Evolutionary conservation across 2,329 filamentous ascomycete genomes (phyloP).

Genomic region (Cadophora sp.): DNA sequence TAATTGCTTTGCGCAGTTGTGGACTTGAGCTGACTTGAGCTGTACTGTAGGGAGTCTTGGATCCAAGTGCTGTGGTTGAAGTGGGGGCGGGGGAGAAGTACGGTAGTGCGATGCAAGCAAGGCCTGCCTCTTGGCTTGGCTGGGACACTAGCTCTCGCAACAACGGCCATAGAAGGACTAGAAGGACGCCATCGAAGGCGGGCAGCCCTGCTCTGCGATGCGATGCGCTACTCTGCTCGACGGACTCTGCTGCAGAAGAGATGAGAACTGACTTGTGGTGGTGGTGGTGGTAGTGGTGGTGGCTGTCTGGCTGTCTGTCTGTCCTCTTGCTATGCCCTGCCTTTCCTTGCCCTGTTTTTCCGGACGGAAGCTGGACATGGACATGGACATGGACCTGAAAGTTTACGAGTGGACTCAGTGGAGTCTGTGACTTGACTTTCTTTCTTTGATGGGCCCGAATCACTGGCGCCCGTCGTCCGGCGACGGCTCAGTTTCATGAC

Average conservation of each 20-base stretch:
- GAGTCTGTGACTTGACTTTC: too few relatives aligned
- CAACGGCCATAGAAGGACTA: constrained; percentile 33
- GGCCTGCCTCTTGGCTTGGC: background rate
- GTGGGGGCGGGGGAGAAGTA: background rate
- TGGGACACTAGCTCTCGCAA: constrained; percentile 30
- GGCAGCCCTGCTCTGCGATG: background rate
- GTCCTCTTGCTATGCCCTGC: too few relatives aligned
- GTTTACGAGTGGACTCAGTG: too few relatives aligned
- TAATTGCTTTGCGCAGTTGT: too few relatives aligned
- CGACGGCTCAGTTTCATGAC: constrained; percentile 34
- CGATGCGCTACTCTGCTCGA: too few relatives aligned
- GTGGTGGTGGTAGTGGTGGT: too few relatives aligned
- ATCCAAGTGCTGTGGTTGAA: too few relatives aligned
- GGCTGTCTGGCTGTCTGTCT: too few relatives aligned
- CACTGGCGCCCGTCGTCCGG: constrained; percentile 1
- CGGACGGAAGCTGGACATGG: background rate
- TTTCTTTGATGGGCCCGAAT: constrained; percentile 8
- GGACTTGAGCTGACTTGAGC: too few relatives aligned
- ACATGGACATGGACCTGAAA: too few relatives aligned
- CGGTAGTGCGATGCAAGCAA: background rate
- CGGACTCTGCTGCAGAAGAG: too few relatives aligned
- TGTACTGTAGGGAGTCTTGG: too few relatives aligned
- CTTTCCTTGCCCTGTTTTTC: background rate
- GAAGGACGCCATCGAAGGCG: constrained; percentile 22
- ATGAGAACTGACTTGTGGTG: background rate